phyloP scores from a whole-genome alignment of 1,139 yeast species.

The Oligophagozyma castellii region DNA sequence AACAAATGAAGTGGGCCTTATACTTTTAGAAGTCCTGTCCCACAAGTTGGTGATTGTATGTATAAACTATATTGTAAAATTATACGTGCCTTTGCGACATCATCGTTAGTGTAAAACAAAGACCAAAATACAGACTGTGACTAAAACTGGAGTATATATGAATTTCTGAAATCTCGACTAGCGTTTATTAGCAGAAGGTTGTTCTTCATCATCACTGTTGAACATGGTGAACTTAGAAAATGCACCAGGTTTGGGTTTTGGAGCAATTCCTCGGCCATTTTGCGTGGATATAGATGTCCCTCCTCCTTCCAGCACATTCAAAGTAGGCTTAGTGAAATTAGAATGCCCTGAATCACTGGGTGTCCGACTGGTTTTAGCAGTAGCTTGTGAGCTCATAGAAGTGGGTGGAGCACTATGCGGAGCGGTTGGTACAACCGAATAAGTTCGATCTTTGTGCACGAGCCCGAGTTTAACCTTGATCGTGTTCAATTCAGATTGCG shows the following conservation, averaged over 20 bases:
- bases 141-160: no score
- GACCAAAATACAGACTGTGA: no score
- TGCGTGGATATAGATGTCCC: conserved; percentile 7
- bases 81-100: no score
- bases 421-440: conserved; percentile 63
- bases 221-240: no score
- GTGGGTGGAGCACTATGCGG: conserved; percentile 27
- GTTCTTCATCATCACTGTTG: no score
- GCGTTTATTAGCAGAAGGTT: no score
- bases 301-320: conserved; percentile 6
- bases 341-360: conserved; percentile 1
- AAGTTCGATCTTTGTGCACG: conserved; percentile 49
- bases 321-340: not conserved
- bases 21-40: no score
- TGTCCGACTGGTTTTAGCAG: not conserved
- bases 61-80: no score
- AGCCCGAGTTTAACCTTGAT: conserved; percentile 46
- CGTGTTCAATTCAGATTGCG: conserved; percentile 44
- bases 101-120: no score
- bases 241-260: conserved; percentile 4
- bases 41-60: no score
- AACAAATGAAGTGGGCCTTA: no score
- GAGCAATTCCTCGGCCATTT: conserved; percentile 5
- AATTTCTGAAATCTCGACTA: no score
- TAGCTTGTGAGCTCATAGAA: conserved; percentile 5